phyloP scores from a whole-genome alignment of 2,329 filamentous ascomycete genomes.

The Magnaporthales sp. region DNA sequence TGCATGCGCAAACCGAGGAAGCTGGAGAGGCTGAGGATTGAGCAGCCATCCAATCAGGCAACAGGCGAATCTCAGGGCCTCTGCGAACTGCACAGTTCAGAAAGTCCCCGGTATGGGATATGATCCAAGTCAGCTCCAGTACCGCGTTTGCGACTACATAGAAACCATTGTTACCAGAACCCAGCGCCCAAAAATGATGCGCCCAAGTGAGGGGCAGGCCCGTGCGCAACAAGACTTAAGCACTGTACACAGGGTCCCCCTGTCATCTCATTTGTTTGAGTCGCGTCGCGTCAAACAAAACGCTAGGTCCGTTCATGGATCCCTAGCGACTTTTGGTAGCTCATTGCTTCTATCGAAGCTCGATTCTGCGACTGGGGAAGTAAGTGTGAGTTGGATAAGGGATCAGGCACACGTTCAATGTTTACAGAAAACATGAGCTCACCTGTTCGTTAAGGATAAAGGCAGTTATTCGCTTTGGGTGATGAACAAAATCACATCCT shows the following conservation, averaged over 20 bases:
- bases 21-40: slow-evolving; percentile 35
- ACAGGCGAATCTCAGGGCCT: neutral
- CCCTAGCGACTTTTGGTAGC: neutral
- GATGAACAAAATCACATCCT: neutral
- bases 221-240: neutral
- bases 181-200: neutral
- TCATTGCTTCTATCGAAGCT: neutral
- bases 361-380: neutral
- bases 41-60: neutral
- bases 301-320: neutral
- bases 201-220: neutral
- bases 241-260: neutral
- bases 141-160: neutral
- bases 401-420: neutral
- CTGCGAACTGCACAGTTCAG: neutral
- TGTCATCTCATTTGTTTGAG: neutral
- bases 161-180: neutral
- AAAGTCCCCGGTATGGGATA: neutral
- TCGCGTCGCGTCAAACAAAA: neutral
- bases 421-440: neutral
- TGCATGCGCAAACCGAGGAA: slow-evolving; percentile 52
- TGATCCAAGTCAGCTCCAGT: neutral
- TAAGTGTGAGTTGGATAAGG: no score
- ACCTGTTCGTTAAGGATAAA: neutral
- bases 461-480: neutral